Evolutionary conservation across 2,329 filamentous ascomycete species (phyloP).

Genomic region (Pyrenochaeta sp.): DNA sequence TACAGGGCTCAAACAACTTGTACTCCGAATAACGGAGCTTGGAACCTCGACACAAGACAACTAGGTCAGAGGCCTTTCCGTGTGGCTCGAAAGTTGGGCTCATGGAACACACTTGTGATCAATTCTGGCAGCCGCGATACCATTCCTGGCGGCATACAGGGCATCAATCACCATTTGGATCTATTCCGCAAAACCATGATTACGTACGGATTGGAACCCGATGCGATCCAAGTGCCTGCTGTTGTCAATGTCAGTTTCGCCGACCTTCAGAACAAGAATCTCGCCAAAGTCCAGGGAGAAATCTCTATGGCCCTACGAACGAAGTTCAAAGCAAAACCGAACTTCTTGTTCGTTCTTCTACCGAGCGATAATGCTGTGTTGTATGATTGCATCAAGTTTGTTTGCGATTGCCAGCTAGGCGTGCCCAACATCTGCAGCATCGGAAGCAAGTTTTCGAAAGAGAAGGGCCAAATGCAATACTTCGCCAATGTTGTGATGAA

Average conservation of each 20-base stretch:
- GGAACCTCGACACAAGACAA: slow-evolving; percentile 68
- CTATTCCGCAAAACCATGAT: slow-evolving; percentile 27
- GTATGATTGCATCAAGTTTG: slow-evolving; percentile 67
- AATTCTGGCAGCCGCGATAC: slow-evolving; percentile 29
- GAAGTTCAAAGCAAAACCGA: slow-evolving; percentile 52
- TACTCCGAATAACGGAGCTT: slow-evolving; percentile 63
- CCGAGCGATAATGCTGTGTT: slow-evolving; percentile 40
- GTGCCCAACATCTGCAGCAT: slow-evolving; percentile 73
- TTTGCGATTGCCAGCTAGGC: slow-evolving; percentile 72
- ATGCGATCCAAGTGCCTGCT: slow-evolving; percentile 19
- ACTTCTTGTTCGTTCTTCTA: slow-evolving; percentile 43
- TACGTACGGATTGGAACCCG: slow-evolving; percentile 34
- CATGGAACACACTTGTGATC: slow-evolving; percentile 43
- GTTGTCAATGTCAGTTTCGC: slow-evolving; percentile 13
- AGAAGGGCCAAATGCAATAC: slow-evolving; percentile 43
- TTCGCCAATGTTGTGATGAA: slow-evolving; percentile 67
- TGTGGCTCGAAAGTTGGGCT: slow-evolving; percentile 23
- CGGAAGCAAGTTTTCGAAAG: slow-evolving; percentile 60
- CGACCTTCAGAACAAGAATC: slow-evolving; percentile 34
- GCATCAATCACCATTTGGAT: slow-evolving; percentile 14
- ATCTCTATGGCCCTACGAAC: slow-evolving; percentile 60
- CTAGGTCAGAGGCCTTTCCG: slow-evolving; percentile 39
- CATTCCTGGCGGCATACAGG: slow-evolving; percentile 26
- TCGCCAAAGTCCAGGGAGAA: slow-evolving; percentile 64
- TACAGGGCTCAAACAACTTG: slow-evolving; percentile 59